Evolutionary conservation across 352 stramenopile genomes (phyloP).

Genomic region (Globisporangium polare): DNA sequence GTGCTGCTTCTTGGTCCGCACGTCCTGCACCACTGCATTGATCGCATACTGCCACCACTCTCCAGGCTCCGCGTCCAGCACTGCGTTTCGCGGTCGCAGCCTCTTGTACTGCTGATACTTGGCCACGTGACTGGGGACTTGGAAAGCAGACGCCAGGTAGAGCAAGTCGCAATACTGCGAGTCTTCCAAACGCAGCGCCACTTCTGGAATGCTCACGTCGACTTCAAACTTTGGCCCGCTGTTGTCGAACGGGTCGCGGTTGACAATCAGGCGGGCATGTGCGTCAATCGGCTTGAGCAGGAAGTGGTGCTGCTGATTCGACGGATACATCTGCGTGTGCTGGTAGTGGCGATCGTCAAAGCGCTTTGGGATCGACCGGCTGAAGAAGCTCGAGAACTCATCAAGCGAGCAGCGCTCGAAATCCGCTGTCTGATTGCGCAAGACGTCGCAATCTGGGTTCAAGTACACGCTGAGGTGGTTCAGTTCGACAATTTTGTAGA

Average conservation of each 20-base stretch:
- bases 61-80: constrained; percentile 44
- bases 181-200: constrained; percentile 80
- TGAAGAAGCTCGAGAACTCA: constrained; percentile 76
- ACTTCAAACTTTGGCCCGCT: constrained; percentile 81
- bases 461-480: constrained; percentile 87
- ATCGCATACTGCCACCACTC: constrained; percentile 86
- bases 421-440: constrained; percentile 49
- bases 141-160: constrained; percentile 69
- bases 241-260: constrained; percentile 72
- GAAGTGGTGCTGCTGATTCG: constrained; percentile 78
- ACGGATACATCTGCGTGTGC: constrained; percentile 70
- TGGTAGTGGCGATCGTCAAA: constrained; percentile 67
- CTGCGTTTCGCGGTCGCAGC: constrained; percentile 43
- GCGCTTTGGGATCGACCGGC: constrained; percentile 73
- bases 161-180: constrained; percentile 86
- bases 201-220: constrained; percentile 71
- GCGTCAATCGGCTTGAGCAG: constrained; percentile 82
- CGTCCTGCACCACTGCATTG: constrained; percentile 49
- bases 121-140: constrained; percentile 64
- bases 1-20: constrained; percentile 53
- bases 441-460: constrained; percentile 72
- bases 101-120: constrained; percentile 80
- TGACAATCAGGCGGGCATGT: constrained; percentile 75
- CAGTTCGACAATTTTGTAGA: constrained; percentile 87
- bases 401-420: constrained; percentile 71